Base-by-base conservation (phyloP, 495 filamentous ascomycete genomes). In the Penicillium daleae region DNA sequence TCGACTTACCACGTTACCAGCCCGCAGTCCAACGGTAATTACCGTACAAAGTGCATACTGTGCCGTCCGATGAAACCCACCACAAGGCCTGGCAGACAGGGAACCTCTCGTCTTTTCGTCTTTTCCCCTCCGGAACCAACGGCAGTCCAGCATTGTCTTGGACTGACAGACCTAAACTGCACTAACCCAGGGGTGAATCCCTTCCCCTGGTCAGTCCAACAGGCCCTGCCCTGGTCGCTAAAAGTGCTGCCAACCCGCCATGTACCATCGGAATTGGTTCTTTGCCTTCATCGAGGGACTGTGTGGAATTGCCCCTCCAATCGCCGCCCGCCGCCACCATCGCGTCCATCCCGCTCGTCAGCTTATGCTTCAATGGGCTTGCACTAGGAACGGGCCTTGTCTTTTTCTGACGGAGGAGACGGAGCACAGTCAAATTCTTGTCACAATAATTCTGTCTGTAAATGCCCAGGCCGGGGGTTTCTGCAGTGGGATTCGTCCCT, bases 231-330 rank as follows among this genome's bases (percentile, higher is more conserved):
- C 24, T 29, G 13, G 40, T 19, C n/a, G 21, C 40, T 22, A 46
- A 46, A 46, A 6, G 35, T 12, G 15, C 26, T 51, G n/a, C 50
- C n/a, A 33, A 35, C 48, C 37, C 13, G 58, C 58, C 58, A 59
- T 55, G 59, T 21, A 40, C 42, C 15, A 0, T 48, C 33, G 35
- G 49, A 24, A 54, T 60, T 60, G 58, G 57, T 3, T 39, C 50
- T 27, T 39, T 15, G 35, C 40, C 8, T 46, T 10, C 21, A 24
- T 46, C 42, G 4, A 49, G 19, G 56, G 48, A 52, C 61, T 49
- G 48, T 46, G 48, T 56, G 59, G 27, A 37, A 56, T 17, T 57
- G 19, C 27, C 22, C 42, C 44, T 50, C 29, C 57, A 49, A 59
- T 51, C 51, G 51, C 51, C 31, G 33, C 29, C 27, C n/a, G n/a